These are phyloP conservation scores for Linum lewisii DNA, from an alignment of 345 rosid species.

Conservation along the genomic window DNA sequence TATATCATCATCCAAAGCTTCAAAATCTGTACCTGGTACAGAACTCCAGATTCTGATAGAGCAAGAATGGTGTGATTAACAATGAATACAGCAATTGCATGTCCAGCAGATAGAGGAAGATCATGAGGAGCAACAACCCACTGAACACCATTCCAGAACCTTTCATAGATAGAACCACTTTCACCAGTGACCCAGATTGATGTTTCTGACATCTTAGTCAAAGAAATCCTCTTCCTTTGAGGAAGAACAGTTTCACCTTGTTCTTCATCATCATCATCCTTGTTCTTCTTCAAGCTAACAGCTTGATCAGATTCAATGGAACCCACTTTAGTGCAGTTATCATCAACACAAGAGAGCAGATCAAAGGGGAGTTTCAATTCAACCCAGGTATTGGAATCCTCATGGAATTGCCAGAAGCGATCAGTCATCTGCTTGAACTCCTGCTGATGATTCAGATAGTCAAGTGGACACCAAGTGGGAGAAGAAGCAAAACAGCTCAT, in stretches of 20 bases:
- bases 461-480: constrained; percentile 12
- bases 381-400: constrained; percentile 44
- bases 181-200: constrained; percentile 64
- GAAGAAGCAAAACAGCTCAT: constrained; percentile 9
- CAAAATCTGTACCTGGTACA: constrained; percentile 44
- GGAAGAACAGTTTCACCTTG: constrained; percentile 20
- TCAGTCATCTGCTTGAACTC: constrained; percentile 48
- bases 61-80: constrained; percentile 61
- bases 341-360: constrained; percentile 46
- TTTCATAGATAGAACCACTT: constrained; percentile 57
- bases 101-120: constrained; percentile 35
- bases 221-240: constrained; percentile 46
- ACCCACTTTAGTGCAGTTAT: constrained; percentile 46
- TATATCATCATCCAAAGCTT: background rate
- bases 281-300: constrained; percentile 11
- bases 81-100: constrained; percentile 32
- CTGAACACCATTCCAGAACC: constrained; percentile 71
- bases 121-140: constrained; percentile 69
- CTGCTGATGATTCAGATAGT: constrained; percentile 8
- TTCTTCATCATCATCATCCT: constrained; percentile 11
- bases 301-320: constrained; percentile 21
- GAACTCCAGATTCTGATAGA: constrained; percentile 44
- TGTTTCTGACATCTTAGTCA: constrained; percentile 48
- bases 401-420: constrained; percentile 54
- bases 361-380: constrained; percentile 55